A percentile compares a stretch with the other conserved stretches of the same genome.
These are phyloP conservation scores for Calonectria crousiana DNA, from an alignment of 2,329 filamentous ascomycete species.

Conservation along the genomic window DNA sequence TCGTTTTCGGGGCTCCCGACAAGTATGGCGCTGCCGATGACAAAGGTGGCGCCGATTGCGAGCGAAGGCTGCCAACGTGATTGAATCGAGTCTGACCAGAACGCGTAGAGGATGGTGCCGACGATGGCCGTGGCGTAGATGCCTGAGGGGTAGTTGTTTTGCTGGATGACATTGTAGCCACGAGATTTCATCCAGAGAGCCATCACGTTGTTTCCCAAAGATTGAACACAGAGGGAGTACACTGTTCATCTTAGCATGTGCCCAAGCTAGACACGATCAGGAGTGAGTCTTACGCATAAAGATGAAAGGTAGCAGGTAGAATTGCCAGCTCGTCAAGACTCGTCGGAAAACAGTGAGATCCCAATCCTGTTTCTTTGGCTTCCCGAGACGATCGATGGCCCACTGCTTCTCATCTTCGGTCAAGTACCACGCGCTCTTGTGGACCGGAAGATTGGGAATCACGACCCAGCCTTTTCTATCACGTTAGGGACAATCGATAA, in stretches of 20 bases:
- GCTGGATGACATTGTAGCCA: background rate
- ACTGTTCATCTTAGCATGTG: background rate
- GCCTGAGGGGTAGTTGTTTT: background rate
- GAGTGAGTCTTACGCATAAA: conserved; percentile 6
- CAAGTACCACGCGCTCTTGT: conserved; percentile 13
- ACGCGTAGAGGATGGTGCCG: background rate
- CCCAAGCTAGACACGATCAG: background rate
- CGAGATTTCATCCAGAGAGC: background rate
- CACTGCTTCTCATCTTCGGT: conserved; percentile 13
- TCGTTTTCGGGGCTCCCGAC: background rate
- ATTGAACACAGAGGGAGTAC: background rate
- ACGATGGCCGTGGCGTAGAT: background rate
- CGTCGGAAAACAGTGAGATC: conserved; percentile 14
- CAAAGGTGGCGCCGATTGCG: background rate
- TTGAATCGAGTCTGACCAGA: background rate
- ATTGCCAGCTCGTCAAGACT: conserved; percentile 18
- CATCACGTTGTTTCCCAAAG: background rate
- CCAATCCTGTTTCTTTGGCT: background rate
- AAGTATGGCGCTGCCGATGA: background rate
- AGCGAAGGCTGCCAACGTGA: background rate
- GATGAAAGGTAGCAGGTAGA: conserved; percentile 13
- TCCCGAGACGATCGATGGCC: conserved; percentile 11
- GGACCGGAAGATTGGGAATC: conserved; percentile 10
- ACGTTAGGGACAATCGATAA: background rate
- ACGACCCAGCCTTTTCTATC: conserved; percentile 3